A percentile compares a stretch with the other conserved stretches of the same genome.
Conservation (phyloP, 768 basidiomycete species). For the Mrakia hoshinonis region DNA sequence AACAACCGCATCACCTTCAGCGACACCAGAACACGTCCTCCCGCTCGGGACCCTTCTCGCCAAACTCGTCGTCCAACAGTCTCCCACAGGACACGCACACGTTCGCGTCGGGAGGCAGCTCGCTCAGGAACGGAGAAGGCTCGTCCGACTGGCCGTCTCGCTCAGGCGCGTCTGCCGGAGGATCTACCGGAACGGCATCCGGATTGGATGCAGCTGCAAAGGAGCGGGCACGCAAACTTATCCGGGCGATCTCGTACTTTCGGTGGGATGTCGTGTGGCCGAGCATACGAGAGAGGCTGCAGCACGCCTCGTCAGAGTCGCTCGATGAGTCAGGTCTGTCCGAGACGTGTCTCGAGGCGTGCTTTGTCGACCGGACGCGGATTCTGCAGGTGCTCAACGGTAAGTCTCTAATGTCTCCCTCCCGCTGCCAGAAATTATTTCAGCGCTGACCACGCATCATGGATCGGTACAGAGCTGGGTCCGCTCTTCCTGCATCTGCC, state of each 20-base stretch:
- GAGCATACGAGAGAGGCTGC: background rate
- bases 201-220: background rate
- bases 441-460: background rate
- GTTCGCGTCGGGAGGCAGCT: background rate
- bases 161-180: background rate
- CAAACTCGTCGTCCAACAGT: constrained; percentile 6
- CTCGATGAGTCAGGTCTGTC: background rate
- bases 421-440: background rate
- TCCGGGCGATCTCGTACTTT: constrained; percentile 1
- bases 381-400: constrained; percentile 8
- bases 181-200: background rate
- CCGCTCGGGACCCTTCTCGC: constrained; percentile 12
- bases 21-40: constrained; percentile 7
- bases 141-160: background rate
- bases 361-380: constrained; percentile 15
- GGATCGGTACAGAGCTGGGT: background rate
- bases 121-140: background rate
- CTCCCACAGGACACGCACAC: background rate
- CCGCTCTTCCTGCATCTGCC: constrained; percentile 16
- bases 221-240: background rate
- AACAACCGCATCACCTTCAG: background rate
- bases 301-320: background rate
- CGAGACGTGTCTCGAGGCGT: background rate
- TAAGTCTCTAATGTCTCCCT: background rate
- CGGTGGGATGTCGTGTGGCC: constrained; percentile 11